These are phyloP conservation scores for Castanea sativa DNA, from an alignment of 306 rosid genomes.

Conservation along the genomic window DNA sequence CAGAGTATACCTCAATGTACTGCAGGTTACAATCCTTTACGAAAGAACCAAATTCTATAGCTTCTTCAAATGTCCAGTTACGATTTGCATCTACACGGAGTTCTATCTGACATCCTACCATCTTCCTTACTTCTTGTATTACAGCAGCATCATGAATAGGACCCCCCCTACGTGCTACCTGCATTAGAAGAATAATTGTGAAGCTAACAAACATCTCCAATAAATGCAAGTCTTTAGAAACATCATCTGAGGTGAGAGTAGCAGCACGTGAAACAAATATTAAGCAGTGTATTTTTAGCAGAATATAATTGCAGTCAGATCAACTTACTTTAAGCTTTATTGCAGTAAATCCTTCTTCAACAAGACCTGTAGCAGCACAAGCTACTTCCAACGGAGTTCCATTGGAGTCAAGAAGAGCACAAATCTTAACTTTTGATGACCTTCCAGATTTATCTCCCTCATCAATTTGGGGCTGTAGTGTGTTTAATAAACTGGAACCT, in stretches of 20 bases:
- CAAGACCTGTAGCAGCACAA: slow-evolving; percentile 56
- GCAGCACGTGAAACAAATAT: slow-evolving; percentile 12
- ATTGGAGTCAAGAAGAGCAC: slow-evolving; percentile 71
- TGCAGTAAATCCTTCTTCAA: slow-evolving; percentile 81
- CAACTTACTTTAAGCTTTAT: slow-evolving; percentile 74
- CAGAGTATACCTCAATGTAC: slow-evolving; percentile 71
- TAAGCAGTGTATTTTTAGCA: not conserved
- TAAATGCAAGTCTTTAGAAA: slow-evolving; percentile 9
- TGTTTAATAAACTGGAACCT: slow-evolving; percentile 55
- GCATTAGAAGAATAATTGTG: slow-evolving; percentile 18
- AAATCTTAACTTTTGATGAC: slow-evolving; percentile 55
- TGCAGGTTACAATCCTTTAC: slow-evolving; percentile 78
- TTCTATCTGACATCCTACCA: slow-evolving; percentile 61
- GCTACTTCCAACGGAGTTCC: slow-evolving; percentile 80
- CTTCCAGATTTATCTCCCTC: slow-evolving; percentile 28
- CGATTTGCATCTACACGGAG: slow-evolving; percentile 92
- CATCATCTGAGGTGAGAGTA: slow-evolving; percentile 3
- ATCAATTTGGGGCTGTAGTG: slow-evolving; percentile 44
- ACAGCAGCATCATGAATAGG: slow-evolving; percentile 68
- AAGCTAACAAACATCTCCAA: slow-evolving; percentile 22
- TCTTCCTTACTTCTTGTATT: slow-evolving; percentile 73
- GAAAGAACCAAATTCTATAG: slow-evolving; percentile 69
- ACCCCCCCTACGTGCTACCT: slow-evolving; percentile 78
- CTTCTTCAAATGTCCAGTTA: slow-evolving; percentile 86
- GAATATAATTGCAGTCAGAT: not conserved